phyloP scores from a whole-genome alignment of 306 rosid genomes.

The Ormosia semicastrata region DNA sequence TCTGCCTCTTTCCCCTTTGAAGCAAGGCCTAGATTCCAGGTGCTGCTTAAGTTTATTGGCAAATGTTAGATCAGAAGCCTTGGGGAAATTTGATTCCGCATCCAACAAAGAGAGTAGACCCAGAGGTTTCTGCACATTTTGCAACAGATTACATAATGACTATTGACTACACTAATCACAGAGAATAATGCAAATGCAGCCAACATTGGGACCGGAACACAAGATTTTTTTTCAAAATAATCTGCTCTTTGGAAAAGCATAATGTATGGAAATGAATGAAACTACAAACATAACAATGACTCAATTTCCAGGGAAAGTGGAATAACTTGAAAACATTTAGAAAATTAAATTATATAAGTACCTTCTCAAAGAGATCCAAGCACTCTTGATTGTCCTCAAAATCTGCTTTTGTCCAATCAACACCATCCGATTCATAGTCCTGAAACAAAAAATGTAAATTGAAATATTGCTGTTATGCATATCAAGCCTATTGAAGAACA shows the following conservation, averaged over 20 bases:
- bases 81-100: constrained; percentile 73
- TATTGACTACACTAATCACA: not conserved
- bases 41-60: constrained; percentile 76
- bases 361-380: constrained; percentile 96
- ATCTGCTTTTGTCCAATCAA: constrained; percentile 64
- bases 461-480: constrained; percentile 24
- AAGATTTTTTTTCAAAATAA: not conserved
- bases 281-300: not conserved
- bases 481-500: not conserved
- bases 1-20: constrained; percentile 78
- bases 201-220: constrained; percentile 3
- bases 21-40: constrained; percentile 56
- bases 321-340: not conserved
- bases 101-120: constrained; percentile 83
- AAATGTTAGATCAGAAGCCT: constrained; percentile 83
- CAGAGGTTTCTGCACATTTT: constrained; percentile 65
- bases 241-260: not conserved
- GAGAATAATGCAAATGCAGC: constrained; percentile 3
- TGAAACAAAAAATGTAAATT: constrained; percentile 38
- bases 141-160: constrained; percentile 30
- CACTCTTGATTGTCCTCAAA: constrained; percentile 91
- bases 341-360: constrained; percentile 33
- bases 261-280: constrained; percentile 1
- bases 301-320: constrained; percentile 7
- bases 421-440: constrained; percentile 80